phyloP scores from a whole-genome alignment of 192 early-diverging fungal species.

The Podila epicladia region DNA sequence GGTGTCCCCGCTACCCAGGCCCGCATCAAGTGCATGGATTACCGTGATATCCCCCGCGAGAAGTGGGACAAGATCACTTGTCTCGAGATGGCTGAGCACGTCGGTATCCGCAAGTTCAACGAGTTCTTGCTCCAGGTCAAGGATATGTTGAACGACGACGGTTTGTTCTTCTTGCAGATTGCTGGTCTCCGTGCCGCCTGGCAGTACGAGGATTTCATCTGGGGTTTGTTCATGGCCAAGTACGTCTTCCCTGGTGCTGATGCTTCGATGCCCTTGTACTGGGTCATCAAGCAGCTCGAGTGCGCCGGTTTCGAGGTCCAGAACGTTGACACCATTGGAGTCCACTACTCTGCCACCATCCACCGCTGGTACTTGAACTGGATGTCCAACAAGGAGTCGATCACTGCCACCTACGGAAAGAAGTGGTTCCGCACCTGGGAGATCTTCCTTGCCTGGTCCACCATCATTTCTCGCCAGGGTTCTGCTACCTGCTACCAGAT shows the following conservation, averaged over 20 bases:
- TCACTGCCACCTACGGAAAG: conserved; percentile 87
- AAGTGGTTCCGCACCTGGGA: conserved; percentile 95
- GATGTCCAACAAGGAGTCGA: conserved; percentile 90
- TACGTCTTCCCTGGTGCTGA: conserved; percentile 99
- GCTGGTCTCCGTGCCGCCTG: conserved; percentile 87
- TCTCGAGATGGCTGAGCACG: conserved; percentile 99
- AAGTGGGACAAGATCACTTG: conserved; percentile 98
- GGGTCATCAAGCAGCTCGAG: conserved; percentile 95
- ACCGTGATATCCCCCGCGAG: conserved; percentile 95
- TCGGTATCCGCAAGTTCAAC: conserved; percentile 92
- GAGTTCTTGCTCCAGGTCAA: conserved; percentile 91
- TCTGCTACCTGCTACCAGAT: conserved; percentile 98
- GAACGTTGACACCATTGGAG: conserved; percentile 89
- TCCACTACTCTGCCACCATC: conserved; percentile 98
- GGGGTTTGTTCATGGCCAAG: conserved; percentile 98
- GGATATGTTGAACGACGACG: conserved; percentile 97
- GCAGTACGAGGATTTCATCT: conserved; percentile 74
- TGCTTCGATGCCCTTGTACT: conserved; percentile 95
- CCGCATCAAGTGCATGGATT: conserved; percentile 92
- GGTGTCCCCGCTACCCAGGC: conserved; percentile 81
- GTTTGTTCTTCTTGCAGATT: conserved; percentile 97
- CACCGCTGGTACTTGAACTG: conserved; percentile 98
- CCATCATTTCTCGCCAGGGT: conserved; percentile 96
- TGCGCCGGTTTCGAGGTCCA: conserved; percentile 94
- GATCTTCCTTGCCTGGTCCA: conserved; percentile 97